Evolutionary conservation across 768 basidiomycete species (phyloP), one percentile per base, ranked within the genome.

Genomic region (Brasilioporus rufonigricans): DNA sequence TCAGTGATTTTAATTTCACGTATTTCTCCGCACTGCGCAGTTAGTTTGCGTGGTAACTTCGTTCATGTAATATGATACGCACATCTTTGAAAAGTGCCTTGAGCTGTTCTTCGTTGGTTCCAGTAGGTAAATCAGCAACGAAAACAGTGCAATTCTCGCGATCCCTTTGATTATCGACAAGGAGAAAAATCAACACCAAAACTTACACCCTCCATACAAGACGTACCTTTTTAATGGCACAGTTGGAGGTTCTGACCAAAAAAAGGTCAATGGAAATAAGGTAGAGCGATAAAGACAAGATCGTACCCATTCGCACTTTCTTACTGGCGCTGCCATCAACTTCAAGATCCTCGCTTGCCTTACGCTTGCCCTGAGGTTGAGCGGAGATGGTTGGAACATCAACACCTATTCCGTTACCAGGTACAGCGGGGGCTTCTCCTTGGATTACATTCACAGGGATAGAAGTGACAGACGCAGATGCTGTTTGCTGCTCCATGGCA

Each of bases 121-220:
- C 77, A 18, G 69, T 41, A 0, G 84, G 82, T 11, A 97, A 72
- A 43, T 89, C 84, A 4, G 85, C 81, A 14, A 97, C 88, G 55
- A 98, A 91, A 5, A 98, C 87, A 0, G 93, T 96, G 27, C 86
- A 84, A 62, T 98, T 91, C 74, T 99, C 97, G 44, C 97, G 92
- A 73, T 99, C 97, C 60, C 96, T 95, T 55, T 4, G 18, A 21
- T 46, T 9, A 14, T n/a, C 4, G 48, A 14, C 29, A 18, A 43
- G 27, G 10, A 19, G 47, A 55, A 31, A 44, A 53, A 26, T 52
- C n/a, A 36, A 35, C 18, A 39, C 57, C 19, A 39, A 19, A 7
- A 5, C n/a, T 24, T 13, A 12, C 12, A 13, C 11, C 16, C 18
- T 13, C 13, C 10, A 14, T 36, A 27, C 24, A 31, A 31, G 4